Percentiles rank a stretch among this genome's conserved stretches.
These are phyloP conservation scores for Rubia yunnanensis DNA, from an alignment of 257 asterid genomes.

Conservation along the genomic window DNA sequence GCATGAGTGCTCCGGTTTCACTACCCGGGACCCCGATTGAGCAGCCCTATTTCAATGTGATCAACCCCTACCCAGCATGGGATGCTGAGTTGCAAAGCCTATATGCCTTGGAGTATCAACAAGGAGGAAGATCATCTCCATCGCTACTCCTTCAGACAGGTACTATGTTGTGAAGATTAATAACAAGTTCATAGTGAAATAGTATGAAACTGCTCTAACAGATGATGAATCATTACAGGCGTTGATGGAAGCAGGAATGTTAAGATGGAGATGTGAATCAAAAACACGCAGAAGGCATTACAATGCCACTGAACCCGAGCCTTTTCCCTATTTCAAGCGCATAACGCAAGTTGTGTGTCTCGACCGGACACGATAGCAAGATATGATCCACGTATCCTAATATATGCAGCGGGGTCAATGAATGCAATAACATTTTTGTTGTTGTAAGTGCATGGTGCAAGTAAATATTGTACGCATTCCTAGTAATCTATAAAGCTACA, in stretches of 20 bases:
- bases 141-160: constrained; percentile 48
- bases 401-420: not conserved
- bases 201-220: not conserved
- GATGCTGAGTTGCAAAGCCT: constrained; percentile 55
- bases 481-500: constrained; percentile 9
- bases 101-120: constrained; percentile 50
- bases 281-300: constrained; percentile 5
- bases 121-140: constrained; percentile 47
- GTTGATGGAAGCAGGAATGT: constrained; percentile 36
- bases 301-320: constrained; percentile 16
- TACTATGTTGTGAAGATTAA: constrained; percentile 35
- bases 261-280: constrained; percentile 65
- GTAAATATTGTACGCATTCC: constrained; percentile 30
- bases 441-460: not conserved
- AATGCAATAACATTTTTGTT: not conserved
- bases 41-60: constrained; percentile 45
- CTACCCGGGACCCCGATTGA: constrained; percentile 41
- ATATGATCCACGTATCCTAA: not conserved
- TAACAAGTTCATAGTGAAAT: not conserved
- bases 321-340: constrained; percentile 16
- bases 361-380: not conserved
- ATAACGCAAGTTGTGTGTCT: not conserved
- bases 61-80: constrained; percentile 41
- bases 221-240: constrained; percentile 34
- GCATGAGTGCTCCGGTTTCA: constrained; percentile 47